These are phyloP conservation scores for Mortierella polycephala DNA, from an alignment of 371 early-diverging fungal genomes.

Conservation along the genomic window DNA sequence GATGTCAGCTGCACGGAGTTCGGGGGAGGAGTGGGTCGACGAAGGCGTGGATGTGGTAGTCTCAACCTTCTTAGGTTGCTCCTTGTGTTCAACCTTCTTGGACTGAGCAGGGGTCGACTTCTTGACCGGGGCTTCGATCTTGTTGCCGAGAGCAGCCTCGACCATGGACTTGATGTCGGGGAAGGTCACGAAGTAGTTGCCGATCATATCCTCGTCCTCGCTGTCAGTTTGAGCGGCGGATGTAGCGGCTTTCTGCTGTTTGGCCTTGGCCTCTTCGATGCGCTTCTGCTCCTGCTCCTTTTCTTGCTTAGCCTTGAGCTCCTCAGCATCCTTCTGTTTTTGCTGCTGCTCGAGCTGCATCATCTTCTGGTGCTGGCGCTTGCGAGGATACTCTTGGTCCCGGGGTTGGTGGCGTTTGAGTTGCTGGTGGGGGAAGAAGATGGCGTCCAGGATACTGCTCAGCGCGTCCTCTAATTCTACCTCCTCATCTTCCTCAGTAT, in stretches of 20 bases:
- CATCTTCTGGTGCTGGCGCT: constrained; percentile 24
- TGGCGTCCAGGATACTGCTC: constrained; percentile 19
- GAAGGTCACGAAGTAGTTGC: constrained; percentile 34
- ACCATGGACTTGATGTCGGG: constrained; percentile 41
- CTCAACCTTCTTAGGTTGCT: neutral
- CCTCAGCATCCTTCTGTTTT: constrained; percentile 10
- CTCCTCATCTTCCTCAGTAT: constrained; percentile 13
- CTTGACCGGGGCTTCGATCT: constrained; percentile 11
- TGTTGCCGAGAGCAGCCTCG: constrained; percentile 35
- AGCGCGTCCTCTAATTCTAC: constrained; percentile 9
- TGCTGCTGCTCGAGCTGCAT: constrained; percentile 6
- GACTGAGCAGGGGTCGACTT: neutral
- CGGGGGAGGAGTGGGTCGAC: constrained; percentile 40
- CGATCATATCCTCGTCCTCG: constrained; percentile 33
- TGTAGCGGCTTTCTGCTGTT: constrained; percentile 2
- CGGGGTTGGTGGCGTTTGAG: constrained; percentile 37
- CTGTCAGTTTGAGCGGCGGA: neutral
- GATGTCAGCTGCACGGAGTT: constrained; percentile 42
- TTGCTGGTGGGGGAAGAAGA: constrained; percentile 35
- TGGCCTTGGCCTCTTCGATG: constrained; percentile 5
- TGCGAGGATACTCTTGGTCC: constrained; percentile 29
- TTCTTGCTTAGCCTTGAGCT: constrained; percentile 1
- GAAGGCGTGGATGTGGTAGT: constrained; percentile 11
- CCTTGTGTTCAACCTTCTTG: neutral
- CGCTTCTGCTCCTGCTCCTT: neutral